These are phyloP conservation scores for Penicillium sp. DNA, from an alignment of 2,329 filamentous ascomycete species.

Conservation along the genomic window DNA sequence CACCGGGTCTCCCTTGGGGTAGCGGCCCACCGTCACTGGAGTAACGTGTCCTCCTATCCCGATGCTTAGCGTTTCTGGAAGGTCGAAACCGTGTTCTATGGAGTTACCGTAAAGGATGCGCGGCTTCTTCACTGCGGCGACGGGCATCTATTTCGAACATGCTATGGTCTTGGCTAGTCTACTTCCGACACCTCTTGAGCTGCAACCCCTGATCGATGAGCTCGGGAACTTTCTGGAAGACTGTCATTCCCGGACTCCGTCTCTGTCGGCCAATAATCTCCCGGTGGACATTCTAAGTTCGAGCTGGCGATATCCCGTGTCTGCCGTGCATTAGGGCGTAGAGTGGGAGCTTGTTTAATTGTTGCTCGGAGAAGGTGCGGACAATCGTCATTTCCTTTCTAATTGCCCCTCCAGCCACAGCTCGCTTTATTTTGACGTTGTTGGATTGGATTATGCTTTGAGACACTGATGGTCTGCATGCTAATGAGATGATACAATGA, in stretches of 20 bases:
- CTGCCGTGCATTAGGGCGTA: neutral
- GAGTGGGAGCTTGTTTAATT: neutral
- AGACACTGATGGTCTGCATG: neutral
- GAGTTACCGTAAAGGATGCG: neutral
- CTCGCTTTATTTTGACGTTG: neutral
- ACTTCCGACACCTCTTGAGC: slow-evolving; percentile 1
- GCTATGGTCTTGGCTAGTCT: slow-evolving; percentile 1
- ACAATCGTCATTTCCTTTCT: neutral
- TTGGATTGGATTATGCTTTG: neutral
- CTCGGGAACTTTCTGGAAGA: slow-evolving; percentile 6
- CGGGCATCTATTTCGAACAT: neutral
- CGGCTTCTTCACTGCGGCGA: neutral
- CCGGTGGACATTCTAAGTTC: neutral
- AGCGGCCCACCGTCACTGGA: slow-evolving; percentile 5
- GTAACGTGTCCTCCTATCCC: slow-evolving; percentile 3
- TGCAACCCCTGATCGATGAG: slow-evolving; percentile 1
- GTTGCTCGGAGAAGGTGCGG: neutral
- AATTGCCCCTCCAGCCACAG: neutral
- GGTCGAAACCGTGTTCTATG: slow-evolving; percentile 9
- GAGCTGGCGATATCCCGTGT: neutral
- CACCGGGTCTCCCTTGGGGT: neutral
- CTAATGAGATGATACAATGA: neutral
- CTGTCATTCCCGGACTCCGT: neutral
- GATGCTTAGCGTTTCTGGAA: slow-evolving; percentile 15
- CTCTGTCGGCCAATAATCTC: neutral